These are phyloP conservation scores for Phyllosticta ampelicida DNA, from an alignment of 2,329 filamentous ascomycete genomes.

Conservation along the genomic window DNA sequence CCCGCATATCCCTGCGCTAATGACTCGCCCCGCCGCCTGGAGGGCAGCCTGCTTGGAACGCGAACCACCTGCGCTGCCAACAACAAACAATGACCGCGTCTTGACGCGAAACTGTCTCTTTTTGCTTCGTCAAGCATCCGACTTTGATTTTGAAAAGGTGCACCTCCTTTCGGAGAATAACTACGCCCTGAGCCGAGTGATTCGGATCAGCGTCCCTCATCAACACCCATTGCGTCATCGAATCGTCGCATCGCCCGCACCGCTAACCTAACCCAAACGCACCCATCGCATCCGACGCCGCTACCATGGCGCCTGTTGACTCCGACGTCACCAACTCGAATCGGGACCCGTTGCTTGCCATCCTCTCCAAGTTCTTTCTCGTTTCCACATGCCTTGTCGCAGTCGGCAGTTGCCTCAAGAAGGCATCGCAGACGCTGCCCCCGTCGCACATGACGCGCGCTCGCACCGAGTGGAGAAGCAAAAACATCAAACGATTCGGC, in stretches of 20 bases:
- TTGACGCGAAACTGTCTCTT: not conserved
- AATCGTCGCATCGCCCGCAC: no score
- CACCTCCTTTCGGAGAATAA: not conserved
- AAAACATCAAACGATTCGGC: constrained; percentile 30
- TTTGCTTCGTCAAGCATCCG: not conserved
- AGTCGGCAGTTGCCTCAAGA: constrained; percentile 21
- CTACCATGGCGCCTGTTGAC: constrained; percentile 27
- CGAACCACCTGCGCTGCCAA: not conserved
- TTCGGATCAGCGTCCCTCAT: not conserved
- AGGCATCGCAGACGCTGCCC: constrained; percentile 23
- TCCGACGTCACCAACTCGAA: constrained; percentile 22
- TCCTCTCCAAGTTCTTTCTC: constrained; percentile 21
- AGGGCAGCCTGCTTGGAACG: not conserved
- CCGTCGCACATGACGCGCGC: constrained; percentile 24
- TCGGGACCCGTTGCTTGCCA: constrained; percentile 22
- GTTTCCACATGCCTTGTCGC: constrained; percentile 22
- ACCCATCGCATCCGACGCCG: not conserved
- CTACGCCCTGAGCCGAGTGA: not conserved
- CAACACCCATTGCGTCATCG: constrained; percentile 9
- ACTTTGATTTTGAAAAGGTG: not conserved
- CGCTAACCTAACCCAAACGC: not conserved
- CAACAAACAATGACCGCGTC: constrained; percentile 1
- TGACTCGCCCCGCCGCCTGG: constrained; percentile 5
- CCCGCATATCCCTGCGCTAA: not conserved
- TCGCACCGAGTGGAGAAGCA: constrained; percentile 21